These are phyloP conservation scores for Lentinus tigrinus DNA, from an alignment of 768 basidiomycete species.

Conservation along the genomic window DNA sequence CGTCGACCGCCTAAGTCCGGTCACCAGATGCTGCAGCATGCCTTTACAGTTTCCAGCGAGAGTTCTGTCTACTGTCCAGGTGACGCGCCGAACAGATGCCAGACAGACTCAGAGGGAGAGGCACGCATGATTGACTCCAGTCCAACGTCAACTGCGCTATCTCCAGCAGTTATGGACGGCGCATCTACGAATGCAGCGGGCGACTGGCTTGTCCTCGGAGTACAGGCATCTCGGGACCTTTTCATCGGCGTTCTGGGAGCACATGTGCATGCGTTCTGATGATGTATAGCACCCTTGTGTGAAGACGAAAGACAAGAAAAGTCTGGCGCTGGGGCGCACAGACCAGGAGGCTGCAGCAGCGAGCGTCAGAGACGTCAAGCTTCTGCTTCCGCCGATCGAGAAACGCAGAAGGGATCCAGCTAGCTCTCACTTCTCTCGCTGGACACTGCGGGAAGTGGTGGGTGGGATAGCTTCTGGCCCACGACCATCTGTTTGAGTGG, in stretches of 20 bases:
- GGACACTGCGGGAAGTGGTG: not conserved
- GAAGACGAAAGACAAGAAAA: not conserved
- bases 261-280: not conserved
- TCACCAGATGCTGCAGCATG: not conserved
- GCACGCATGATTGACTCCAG: slow-evolving; percentile 1
- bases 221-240: not conserved
- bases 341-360: not conserved
- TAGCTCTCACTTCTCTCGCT: not conserved
- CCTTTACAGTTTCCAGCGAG: not conserved
- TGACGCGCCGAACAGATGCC: not conserved
- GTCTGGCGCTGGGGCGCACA: not conserved
- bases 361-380: not conserved
- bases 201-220: not conserved
- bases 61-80: not conserved
- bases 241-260: not conserved
- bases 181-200: not conserved
- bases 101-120: not conserved
- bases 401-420: not conserved
- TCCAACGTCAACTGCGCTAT: not conserved
- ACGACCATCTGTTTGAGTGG: not conserved
- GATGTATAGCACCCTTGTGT: not conserved
- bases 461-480: not conserved
- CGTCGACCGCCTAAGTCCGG: not conserved
- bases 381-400: not conserved
- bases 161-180: not conserved